Base-by-base conservation (phyloP, 2,329 filamentous ascomycete species). In the Scedosporium minutisporum region DNA sequence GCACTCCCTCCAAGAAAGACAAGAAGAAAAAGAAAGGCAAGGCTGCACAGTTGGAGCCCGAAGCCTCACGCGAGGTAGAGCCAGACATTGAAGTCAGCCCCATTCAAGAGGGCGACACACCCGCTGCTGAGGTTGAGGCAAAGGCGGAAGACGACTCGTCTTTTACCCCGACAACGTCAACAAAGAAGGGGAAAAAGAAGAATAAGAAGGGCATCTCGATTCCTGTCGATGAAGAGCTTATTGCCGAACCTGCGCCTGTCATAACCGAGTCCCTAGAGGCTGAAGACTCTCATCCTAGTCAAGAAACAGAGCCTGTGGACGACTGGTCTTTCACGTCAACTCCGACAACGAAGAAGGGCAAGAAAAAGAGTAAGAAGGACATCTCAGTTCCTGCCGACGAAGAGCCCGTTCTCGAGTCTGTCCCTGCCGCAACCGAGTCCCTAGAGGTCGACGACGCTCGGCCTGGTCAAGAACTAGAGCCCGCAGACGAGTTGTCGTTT, bases 171-270 rank as follows among this genome's bases (percentile, higher is more conserved):
- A 72, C 71, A 66, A 73, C 71, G 64, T 68, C 64, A 38, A 38
- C 33, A 58, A 72, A 73, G 60, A 75, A 74, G 63, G 67, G 68
- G 53, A 73, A 73, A 65, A 71, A 71, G 64, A 71, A 72, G 64
- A 48, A 48, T 10, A 65, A 68, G 58, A 67, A 69, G 33, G 38
- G 10, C 3, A 48, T 62, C 27, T 27, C 48, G 16, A 18, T 60
- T 55, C 25, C 21, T 10, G 23, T 38, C n/a, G 44, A 53, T 3
- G 44, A 48, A 21, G 44, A 48, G 9, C 44, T n/a, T n/a, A 18
- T 27, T 21, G n/a, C 18, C n/a, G 27, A 18, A 9, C 25, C n/a
- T 14, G 18, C 3, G 1, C 18, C 44, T 6, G n/a, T 4, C 16
- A 3, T 21, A 21, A 21, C 44, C 44, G 44, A 48, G 16, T 21